These are phyloP conservation scores for Fusarium sp. DNA, from an alignment of 2,329 filamentous ascomycete species.

Conservation along the genomic window DNA sequence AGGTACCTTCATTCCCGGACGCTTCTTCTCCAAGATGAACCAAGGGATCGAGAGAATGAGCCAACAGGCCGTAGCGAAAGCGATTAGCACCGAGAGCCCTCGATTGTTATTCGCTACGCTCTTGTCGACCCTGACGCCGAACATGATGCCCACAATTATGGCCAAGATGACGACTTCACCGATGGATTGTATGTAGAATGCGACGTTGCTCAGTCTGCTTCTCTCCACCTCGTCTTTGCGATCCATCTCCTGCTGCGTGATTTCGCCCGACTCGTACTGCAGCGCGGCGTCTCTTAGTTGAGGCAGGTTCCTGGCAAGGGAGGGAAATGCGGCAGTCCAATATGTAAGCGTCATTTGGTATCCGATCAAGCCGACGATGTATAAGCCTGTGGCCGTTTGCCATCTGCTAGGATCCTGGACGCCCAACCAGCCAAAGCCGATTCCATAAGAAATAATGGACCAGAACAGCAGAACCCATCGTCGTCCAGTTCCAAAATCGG, in stretches of 20 bases:
- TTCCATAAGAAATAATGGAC: conserved; percentile 69
- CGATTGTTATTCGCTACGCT: conserved; percentile 71
- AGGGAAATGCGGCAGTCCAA: conserved; percentile 70
- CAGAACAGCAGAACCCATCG: conserved; percentile 71
- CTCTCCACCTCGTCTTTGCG: conserved; percentile 70
- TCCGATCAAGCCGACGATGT: conserved; percentile 73
- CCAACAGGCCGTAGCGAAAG: conserved; percentile 73
- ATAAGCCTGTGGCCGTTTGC: conserved; percentile 69
- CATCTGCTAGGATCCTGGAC: conserved; percentile 70
- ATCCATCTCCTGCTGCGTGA: conserved; percentile 70
- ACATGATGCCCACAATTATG: conserved; percentile 73
- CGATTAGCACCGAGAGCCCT: conserved; percentile 72
- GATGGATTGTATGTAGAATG: conserved; percentile 72
- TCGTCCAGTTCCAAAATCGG: conserved; percentile 73
- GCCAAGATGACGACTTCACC: conserved; percentile 71
- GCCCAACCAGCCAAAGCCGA: conserved; percentile 75
- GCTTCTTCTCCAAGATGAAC: conserved; percentile 72
- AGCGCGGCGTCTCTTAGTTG: conserved; percentile 47
- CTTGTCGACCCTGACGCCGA: conserved; percentile 68
- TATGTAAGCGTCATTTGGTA: conserved; percentile 76
- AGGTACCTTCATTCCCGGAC: conserved; percentile 63
- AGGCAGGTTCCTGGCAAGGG: conserved; percentile 50
- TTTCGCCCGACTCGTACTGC: conserved; percentile 53
- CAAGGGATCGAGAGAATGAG: conserved; percentile 71
- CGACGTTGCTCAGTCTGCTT: conserved; percentile 70